A percentile compares a stretch with the other conserved stretches of the same genome.
Evolutionary conservation across 192 early-diverging fungal genomes (phyloP).

Genomic region (Glomus cerebriforme): DNA sequence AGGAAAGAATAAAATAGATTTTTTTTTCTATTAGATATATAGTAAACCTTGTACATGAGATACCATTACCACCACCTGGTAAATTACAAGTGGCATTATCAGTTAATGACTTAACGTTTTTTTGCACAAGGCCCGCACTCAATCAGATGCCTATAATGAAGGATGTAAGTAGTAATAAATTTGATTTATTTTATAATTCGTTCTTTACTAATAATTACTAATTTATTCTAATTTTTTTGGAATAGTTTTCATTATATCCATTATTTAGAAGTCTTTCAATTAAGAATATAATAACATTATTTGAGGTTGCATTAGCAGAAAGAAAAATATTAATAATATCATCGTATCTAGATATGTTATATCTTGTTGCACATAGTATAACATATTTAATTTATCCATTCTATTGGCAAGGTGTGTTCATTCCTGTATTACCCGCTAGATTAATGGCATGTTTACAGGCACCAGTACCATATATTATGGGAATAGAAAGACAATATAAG

Average conservation of each 20-base stretch:
- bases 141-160: conserved; percentile 74
- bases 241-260: conserved; percentile 76
- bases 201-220: background rate
- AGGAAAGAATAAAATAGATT: background rate
- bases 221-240: conserved; percentile 3
- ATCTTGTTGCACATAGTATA: conserved; percentile 64
- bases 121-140: conserved; percentile 69
- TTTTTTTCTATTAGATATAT: conserved; percentile 51
- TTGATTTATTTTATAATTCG: conserved; percentile 20
- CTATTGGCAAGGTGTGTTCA: conserved; percentile 77
- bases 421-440: conserved; percentile 69
- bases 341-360: conserved; percentile 67
- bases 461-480: conserved; percentile 80
- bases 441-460: conserved; percentile 62
- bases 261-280: conserved; percentile 69
- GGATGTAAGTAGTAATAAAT: conserved; percentile 59
- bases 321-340: conserved; percentile 75
- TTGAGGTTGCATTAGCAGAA: conserved; percentile 70
- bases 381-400: conserved; percentile 69
- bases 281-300: conserved; percentile 62
- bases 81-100: conserved; percentile 74
- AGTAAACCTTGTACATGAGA: conserved; percentile 69
- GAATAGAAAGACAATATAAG: conserved; percentile 57
- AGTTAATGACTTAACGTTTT: conserved; percentile 62
- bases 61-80: conserved; percentile 79